Conservation (phyloP, 345 rosid species). For the Anacardium occidentale region DNA sequence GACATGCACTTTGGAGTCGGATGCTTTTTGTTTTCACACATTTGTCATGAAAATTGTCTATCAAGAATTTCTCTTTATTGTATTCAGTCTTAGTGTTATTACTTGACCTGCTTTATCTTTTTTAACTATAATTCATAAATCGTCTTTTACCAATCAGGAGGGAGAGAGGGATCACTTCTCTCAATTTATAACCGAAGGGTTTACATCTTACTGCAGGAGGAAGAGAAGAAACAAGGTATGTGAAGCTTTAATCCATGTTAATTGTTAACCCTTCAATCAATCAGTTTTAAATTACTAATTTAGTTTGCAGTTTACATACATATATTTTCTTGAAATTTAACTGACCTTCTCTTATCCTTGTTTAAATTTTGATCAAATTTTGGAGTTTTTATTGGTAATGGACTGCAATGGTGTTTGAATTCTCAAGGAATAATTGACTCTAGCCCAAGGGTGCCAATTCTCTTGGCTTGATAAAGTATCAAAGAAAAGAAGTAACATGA, state of each 20-base stretch:
- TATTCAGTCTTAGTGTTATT: neutral
- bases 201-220: slow-evolving; percentile 89
- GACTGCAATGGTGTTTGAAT: neutral
- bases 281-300: neutral
- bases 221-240: slow-evolving; percentile 96
- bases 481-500: neutral
- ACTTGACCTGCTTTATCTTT: neutral
- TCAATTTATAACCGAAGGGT: slow-evolving; percentile 92
- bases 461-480: slow-evolving; percentile 5
- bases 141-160: slow-evolving; percentile 51
- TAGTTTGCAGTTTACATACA: neutral
- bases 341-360: neutral
- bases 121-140: neutral
- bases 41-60: neutral
- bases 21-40: neutral
- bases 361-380: neutral
- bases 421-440: neutral
- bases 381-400: neutral
- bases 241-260: neutral
- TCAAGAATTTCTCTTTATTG: neutral
- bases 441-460: neutral
- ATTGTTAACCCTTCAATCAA: neutral
- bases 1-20: neutral
- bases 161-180: slow-evolving; percentile 97
- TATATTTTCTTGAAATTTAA: neutral